A percentile compares a stretch with the other conserved stretches of the same genome.
These are phyloP conservation scores for Physcomitrium patens DNA, from an alignment of 225 moss, liverwort and hornwort genomes.

Conservation along the genomic window DNA sequence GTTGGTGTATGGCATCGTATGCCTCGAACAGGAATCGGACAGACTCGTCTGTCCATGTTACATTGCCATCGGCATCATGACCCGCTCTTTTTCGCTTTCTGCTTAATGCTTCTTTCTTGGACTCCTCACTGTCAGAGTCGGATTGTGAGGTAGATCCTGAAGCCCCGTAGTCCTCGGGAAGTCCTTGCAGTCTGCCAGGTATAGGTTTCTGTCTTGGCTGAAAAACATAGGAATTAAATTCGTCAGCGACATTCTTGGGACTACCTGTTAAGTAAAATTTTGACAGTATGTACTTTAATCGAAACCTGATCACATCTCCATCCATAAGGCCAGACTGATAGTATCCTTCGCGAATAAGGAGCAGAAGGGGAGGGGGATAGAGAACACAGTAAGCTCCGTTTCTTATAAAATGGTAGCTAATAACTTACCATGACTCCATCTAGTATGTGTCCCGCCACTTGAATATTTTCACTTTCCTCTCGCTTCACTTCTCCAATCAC, in stretches of 20 bases:
- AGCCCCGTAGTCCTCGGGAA: slow-evolving; percentile 38
- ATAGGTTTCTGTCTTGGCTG: slow-evolving; percentile 37
- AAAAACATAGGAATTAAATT: slow-evolving; percentile 24
- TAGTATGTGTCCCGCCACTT: slow-evolving; percentile 33
- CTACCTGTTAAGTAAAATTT: not conserved
- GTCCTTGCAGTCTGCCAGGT: slow-evolving; percentile 30
- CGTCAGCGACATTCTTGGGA: not conserved
- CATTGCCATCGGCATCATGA: slow-evolving; percentile 62
- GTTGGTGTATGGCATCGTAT: slow-evolving; percentile 63
- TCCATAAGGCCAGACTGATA: not conserved
- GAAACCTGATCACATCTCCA: slow-evolving; percentile 6
- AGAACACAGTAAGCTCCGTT: not conserved
- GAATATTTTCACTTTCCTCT: slow-evolving; percentile 39
- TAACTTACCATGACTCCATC: slow-evolving; percentile 43
- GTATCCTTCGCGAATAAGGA: no score
- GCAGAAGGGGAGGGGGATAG: not conserved
- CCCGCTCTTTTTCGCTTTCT: slow-evolving; percentile 52
- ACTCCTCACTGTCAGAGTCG: slow-evolving; percentile 44
- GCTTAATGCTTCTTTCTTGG: slow-evolving; percentile 32
- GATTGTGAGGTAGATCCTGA: slow-evolving; percentile 48
- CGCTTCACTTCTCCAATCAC: slow-evolving; percentile 41
- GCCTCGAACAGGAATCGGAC: slow-evolving; percentile 56
- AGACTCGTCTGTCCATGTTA: slow-evolving; percentile 71
- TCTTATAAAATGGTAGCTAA: not conserved
- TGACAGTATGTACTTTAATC: not conserved